These are phyloP conservation scores for Hapsidospora chrysogenum DNA, from an alignment of 495 filamentous ascomycete species.

Conservation along the genomic window DNA sequence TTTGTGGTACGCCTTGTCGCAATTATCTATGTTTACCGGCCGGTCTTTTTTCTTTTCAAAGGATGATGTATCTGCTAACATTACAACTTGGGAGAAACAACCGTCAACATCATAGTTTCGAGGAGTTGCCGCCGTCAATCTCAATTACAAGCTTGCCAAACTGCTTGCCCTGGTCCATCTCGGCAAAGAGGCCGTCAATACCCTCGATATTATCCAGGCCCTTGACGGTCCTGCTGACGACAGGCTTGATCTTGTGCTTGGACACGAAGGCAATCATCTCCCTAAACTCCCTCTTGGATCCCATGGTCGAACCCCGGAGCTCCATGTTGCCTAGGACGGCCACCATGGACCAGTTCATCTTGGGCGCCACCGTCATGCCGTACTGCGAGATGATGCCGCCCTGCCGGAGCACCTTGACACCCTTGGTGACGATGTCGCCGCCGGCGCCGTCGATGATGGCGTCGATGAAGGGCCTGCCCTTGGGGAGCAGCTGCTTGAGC, in stretches of 20 bases:
- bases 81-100: constrained; percentile 1
- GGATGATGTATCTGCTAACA: too few species aligned
- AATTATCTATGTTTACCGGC: too few species aligned
- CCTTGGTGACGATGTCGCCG: constrained; percentile 48
- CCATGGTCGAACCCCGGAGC: constrained; percentile 57
- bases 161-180: constrained; percentile 58
- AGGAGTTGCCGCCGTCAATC: constrained; percentile 11
- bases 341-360: constrained; percentile 53
- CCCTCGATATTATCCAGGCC: constrained; percentile 48
- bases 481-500: constrained; percentile 37
- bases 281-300: constrained; percentile 53
- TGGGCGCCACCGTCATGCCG: constrained; percentile 62
- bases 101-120: constrained; percentile 1
- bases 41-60: neutral
- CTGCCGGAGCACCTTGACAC: constrained; percentile 35
- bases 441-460: constrained; percentile 63
- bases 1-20: too few species aligned
- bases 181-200: constrained; percentile 54
- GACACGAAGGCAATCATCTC: constrained; percentile 65
- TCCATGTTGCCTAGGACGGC: constrained; percentile 66
- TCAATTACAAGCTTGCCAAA: constrained; percentile 62
- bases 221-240: constrained; percentile 42
- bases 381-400: constrained; percentile 57
- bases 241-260: constrained; percentile 42
- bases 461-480: constrained; percentile 43